These are phyloP conservation scores for Curvularia sp. DNA, from an alignment of 2,329 filamentous ascomycete genomes.

Conservation along the genomic window DNA sequence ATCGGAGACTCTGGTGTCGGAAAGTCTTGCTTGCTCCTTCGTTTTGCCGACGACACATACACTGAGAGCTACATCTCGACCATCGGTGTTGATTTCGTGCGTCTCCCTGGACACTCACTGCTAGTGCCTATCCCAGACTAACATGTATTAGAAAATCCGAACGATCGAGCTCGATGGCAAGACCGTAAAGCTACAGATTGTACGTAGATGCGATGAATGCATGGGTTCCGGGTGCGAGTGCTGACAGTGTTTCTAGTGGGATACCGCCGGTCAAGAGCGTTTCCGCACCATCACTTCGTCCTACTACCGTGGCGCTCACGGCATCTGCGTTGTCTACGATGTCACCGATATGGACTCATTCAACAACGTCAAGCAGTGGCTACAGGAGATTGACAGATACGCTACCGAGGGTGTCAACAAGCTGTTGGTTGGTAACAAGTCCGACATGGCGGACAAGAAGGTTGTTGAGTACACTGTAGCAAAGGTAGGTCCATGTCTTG, in stretches of 20 bases:
- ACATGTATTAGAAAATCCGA: conserved; percentile 84
- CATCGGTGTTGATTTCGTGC: conserved; percentile 91
- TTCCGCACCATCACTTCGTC: conserved; percentile 99
- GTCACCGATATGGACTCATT: conserved; percentile 99
- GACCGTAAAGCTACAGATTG: conserved; percentile 99
- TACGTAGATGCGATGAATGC: conserved; percentile 24
- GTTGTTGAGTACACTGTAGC: conserved; percentile 99
- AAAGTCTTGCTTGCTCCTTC: conserved; percentile 98
- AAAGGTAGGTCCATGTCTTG: conserved; percentile 72
- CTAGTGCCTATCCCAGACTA: conserved; percentile 32
- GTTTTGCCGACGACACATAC: conserved; percentile 91
- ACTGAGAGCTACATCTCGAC: conserved; percentile 99
- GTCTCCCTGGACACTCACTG: conserved; percentile 45
- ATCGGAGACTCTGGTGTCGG: conserved; percentile 99
- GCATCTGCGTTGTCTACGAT: conserved; percentile 99
- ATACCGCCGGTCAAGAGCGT: conserved; percentile 97
- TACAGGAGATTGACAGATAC: conserved; percentile 99
- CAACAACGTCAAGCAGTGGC: conserved; percentile 99
- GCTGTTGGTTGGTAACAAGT: conserved; percentile 99
- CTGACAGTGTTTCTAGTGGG: conserved; percentile 72
- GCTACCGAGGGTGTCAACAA: conserved; percentile 99
- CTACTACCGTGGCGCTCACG: conserved; percentile 98
- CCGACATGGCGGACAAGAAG: conserved; percentile 99
- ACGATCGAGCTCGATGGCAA: conserved; percentile 99
- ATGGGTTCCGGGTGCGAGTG: neutral